Evolutionary conservation across 495 filamentous ascomycete species (phyloP).

Genomic region (Annulohypoxylon bovei): DNA sequence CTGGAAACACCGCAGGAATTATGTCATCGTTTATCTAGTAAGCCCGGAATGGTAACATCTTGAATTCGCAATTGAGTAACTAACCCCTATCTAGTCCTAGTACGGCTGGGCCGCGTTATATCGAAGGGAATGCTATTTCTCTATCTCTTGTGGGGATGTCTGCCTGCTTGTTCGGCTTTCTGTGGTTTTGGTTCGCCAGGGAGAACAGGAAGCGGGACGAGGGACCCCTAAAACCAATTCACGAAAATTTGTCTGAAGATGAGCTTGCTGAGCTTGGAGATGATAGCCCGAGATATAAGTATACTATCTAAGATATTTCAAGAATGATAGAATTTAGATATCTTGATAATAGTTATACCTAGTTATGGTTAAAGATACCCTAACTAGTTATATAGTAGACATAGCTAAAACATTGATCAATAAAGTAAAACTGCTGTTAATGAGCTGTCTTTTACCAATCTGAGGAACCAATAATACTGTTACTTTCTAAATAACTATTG

Average conservation of each 20-base stretch:
- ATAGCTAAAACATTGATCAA: background rate
- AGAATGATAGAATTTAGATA: background rate
- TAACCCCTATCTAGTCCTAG: conserved; percentile 44
- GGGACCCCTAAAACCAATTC: conserved; percentile 63
- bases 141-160: conserved; percentile 63
- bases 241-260: conserved; percentile 67
- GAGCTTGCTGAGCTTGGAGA: conserved; percentile 77
- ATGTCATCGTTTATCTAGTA: conserved; percentile 72
- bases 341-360: background rate
- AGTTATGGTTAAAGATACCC: background rate
- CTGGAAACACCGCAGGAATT: conserved; percentile 74
- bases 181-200: conserved; percentile 64
- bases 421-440: too few species aligned
- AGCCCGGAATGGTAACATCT: conserved; percentile 20
- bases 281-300: conserved; percentile 69
- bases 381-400: too few species aligned
- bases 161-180: conserved; percentile 56
- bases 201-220: conserved; percentile 65
- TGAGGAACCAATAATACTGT: too few species aligned
- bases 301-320: conserved; percentile 57
- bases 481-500: too few species aligned
- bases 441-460: too few species aligned
- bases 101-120: conserved; percentile 57
- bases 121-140: conserved; percentile 65
- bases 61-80: background rate